A percentile compares a stretch with the other conserved stretches of the same genome.
Evolutionary conservation across 352 stramenopile species (phyloP).

Genomic region (Phytophthora podocarpi): DNA sequence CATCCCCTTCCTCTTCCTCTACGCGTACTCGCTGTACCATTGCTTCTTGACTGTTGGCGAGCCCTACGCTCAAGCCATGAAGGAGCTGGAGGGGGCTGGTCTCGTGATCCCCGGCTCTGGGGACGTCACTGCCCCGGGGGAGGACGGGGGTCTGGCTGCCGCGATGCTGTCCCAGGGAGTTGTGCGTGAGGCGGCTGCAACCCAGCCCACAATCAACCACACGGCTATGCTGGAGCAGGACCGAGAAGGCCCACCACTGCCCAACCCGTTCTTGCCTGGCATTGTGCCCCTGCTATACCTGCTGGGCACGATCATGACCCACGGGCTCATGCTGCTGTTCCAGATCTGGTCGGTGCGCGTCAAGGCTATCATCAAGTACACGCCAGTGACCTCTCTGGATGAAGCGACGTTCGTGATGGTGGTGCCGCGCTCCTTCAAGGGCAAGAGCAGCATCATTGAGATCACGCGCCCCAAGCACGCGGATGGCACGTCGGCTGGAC

Average conservation of each 20-base stretch:
- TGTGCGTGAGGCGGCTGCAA: slow-evolving; percentile 56
- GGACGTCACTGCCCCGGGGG: slow-evolving; percentile 22
- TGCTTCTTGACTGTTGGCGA: slow-evolving; percentile 68
- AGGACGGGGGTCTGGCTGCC: slow-evolving; percentile 65
- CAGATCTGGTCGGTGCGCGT: slow-evolving; percentile 89
- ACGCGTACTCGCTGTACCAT: slow-evolving; percentile 75
- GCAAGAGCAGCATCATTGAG: slow-evolving; percentile 85
- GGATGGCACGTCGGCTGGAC: slow-evolving; percentile 42
- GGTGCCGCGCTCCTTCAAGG: slow-evolving; percentile 84
- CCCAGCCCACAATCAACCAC: slow-evolving; percentile 52
- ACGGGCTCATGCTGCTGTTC: slow-evolving; percentile 89
- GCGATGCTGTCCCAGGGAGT: slow-evolving; percentile 73
- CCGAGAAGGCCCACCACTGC: slow-evolving; percentile 73
- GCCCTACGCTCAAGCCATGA: slow-evolving; percentile 77
- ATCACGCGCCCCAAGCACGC: slow-evolving; percentile 48
- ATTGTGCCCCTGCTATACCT: slow-evolving; percentile 91
- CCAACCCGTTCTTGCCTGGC: slow-evolving; percentile 90
- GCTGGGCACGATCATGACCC: slow-evolving; percentile 73
- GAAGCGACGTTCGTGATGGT: slow-evolving; percentile 84
- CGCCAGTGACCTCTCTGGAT: slow-evolving; percentile 57
- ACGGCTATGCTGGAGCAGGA: slow-evolving; percentile 60
- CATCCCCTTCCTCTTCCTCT: slow-evolving; percentile 68
- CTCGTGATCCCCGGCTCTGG: slow-evolving; percentile 41
- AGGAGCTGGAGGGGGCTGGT: slow-evolving; percentile 70
- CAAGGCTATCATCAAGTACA: slow-evolving; percentile 87